phyloP scores from a whole-genome alignment of 2,329 filamentous ascomycete species.

The Xylariaceae sp. region DNA sequence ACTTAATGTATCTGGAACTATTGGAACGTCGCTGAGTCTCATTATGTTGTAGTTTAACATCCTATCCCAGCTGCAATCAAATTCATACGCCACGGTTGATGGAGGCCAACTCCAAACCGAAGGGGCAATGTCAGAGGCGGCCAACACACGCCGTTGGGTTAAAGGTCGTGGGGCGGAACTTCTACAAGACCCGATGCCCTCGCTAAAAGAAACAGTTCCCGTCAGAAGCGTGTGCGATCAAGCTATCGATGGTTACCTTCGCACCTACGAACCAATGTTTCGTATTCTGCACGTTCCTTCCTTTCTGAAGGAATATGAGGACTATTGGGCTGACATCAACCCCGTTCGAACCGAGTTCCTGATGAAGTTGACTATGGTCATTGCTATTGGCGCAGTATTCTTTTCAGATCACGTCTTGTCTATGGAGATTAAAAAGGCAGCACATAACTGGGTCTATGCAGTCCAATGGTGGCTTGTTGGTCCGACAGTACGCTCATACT shows the following conservation, averaged over 20 bases:
- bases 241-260: constrained; percentile 22
- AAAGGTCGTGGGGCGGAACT: constrained; percentile 12
- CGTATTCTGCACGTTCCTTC: constrained; percentile 26
- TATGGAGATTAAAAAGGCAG: constrained; percentile 20
- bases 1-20: not conserved
- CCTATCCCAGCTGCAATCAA: constrained; percentile 17
- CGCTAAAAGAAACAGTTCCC: constrained; percentile 17
- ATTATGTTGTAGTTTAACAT: constrained; percentile 15
- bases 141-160: constrained; percentile 10
- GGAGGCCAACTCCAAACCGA: constrained; percentile 8
- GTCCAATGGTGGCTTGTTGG: constrained; percentile 30
- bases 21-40: not conserved
- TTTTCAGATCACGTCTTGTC: constrained; percentile 15
- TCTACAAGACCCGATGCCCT: constrained; percentile 16
- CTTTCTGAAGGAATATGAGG: constrained; percentile 21
- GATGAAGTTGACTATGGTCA: constrained; percentile 25
- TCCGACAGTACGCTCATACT: constrained; percentile 21
- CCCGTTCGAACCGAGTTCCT: constrained; percentile 7
- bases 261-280: constrained; percentile 24
- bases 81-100: constrained; percentile 12
- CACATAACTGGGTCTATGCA: constrained; percentile 29
- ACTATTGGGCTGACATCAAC: constrained; percentile 15
- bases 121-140: constrained; percentile 12
- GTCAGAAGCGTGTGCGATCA: constrained; percentile 17
- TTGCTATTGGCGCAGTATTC: constrained; percentile 26